Evolutionary conservation across 2,329 filamentous ascomycete genomes (phyloP).

Genomic region (Colletotrichum lini): DNA sequence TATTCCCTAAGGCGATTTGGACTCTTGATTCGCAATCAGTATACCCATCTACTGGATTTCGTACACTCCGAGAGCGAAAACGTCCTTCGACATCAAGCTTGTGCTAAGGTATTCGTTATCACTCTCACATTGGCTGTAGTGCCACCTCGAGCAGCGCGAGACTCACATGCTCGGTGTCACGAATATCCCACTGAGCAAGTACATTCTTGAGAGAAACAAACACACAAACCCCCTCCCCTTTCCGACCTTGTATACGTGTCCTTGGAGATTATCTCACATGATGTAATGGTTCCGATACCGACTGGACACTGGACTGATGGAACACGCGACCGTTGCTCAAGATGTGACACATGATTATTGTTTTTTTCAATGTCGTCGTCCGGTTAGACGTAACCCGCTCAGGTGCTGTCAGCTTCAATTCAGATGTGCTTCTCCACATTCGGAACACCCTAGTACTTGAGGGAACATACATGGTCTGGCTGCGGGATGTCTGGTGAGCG

Average conservation of each 20-base stretch:
- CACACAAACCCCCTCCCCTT: too few species aligned
- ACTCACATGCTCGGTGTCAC: neutral
- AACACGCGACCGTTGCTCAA: neutral
- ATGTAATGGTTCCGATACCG: neutral
- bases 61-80: neutral
- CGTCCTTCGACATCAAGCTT: neutral
- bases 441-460: neutral
- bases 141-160: neutral
- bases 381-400: conserved; percentile 2
- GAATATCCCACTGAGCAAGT: neutral
- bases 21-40: neutral
- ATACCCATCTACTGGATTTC: neutral
- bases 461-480: conserved; percentile 30
- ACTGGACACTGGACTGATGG: neutral
- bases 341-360: conserved; percentile 21
- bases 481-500: conserved; percentile 16
- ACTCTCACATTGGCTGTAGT: neutral
- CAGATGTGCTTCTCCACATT: neutral
- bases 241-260: neutral
- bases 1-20: neutral
- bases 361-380: conserved; percentile 13
- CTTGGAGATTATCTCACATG: neutral
- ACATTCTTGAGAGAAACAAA: neutral
- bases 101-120: neutral
- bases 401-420: conserved; percentile 9